Base-by-base conservation (phyloP, 371 early-diverging fungal species). In the Rhizopus stolonifer region DNA sequence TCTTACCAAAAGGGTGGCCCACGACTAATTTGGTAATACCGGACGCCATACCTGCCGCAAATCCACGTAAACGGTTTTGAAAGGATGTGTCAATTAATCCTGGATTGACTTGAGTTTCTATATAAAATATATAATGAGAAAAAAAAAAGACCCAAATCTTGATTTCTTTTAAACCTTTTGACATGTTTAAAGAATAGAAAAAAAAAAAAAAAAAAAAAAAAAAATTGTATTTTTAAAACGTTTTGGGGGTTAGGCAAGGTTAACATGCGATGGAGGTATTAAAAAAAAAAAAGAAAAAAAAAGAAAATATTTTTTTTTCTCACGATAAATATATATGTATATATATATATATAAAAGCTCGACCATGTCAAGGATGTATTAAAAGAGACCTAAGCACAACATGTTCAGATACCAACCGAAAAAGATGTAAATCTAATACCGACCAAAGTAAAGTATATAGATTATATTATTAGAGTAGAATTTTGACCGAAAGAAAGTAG, bases 311-410 rank as follows among this genome's bases (percentile, higher is more conserved):
- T 31, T 33, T 14, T 18, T 40, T 50, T 49, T 50, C 52, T 62
- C 43, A 36, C 49, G 40, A 43, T 51, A 24, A 31, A 10, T 7
- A 10, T 7, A n/a, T 23, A 34, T 33, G 42, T 46, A 29, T 46
- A 43, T 50, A 51, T 61, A 2, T n/a, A 23, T 34, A 43, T 29
- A n/a, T 14, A 23, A 48, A 60, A 85, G 86, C 75, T 14, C 84
- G 94, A 42, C 95, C 95, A 23, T 95, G 95, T 66, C 79, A 79
- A 45, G 84, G 92, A 4, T 95, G 95, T 65, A 77, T 88, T 21
- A 91, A 90, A 67, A 76, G 88, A 24, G 88, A 88, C 32, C 62
- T 91, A 25, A 83, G 76, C 10, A 79, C 60, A 11, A 82, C 88
- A 9, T 94, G 94, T 60, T 73, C 77, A 1, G 93, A 93, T 60